Percentiles rank a stretch among this genome's conserved stretches.
phyloP scores from a whole-genome alignment of 2,329 filamentous ascomycete genomes.

The Xylariales sp. region DNA sequence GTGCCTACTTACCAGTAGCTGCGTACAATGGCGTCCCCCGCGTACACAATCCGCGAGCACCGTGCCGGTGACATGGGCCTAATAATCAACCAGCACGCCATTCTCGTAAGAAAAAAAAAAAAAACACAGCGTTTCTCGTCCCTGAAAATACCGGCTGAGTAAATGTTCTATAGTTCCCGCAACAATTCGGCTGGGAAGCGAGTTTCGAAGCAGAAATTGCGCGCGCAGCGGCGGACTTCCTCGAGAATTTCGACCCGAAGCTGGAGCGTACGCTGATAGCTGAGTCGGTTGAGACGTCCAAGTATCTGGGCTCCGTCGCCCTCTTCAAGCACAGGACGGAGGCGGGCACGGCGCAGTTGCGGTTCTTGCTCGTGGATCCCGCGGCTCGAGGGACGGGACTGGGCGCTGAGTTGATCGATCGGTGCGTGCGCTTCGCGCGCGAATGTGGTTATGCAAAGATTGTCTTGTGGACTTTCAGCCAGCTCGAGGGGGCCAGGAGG shows the following conservation, averaged over 20 bases:
- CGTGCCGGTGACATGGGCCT: conserved; percentile 29
- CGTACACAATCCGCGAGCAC: conserved; percentile 23
- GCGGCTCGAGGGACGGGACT: conserved; percentile 28
- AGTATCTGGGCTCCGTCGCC: conserved; percentile 30
- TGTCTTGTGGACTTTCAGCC: conserved; percentile 27
- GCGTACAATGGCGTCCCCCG: conserved; percentile 10
- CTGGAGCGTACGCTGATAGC: conserved; percentile 27
- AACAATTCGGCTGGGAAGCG: conserved; percentile 22
- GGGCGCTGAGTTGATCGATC: conserved; percentile 14
- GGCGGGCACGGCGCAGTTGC: conserved; percentile 23
- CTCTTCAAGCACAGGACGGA: conserved; percentile 26
- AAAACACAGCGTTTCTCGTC: background rate
- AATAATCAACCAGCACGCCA: conserved; percentile 27
- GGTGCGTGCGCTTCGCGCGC: conserved; percentile 26
- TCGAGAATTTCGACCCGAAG: conserved; percentile 27
- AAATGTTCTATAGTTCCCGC: conserved; percentile 9
- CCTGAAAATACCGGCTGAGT: background rate
- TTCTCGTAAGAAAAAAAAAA: conserved; percentile 13
- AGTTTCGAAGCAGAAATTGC: conserved; percentile 25
- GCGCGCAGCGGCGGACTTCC: conserved; percentile 19
- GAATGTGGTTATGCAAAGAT: conserved; percentile 27
- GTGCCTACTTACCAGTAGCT: too few relatives aligned
- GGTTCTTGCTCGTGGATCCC: conserved; percentile 23
- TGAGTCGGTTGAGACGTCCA: conserved; percentile 11
- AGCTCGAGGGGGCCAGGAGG: conserved; percentile 29